phyloP scores from a whole-genome alignment of 1,284 basidiomycete species.

The Clitocybe nebularis region DNA sequence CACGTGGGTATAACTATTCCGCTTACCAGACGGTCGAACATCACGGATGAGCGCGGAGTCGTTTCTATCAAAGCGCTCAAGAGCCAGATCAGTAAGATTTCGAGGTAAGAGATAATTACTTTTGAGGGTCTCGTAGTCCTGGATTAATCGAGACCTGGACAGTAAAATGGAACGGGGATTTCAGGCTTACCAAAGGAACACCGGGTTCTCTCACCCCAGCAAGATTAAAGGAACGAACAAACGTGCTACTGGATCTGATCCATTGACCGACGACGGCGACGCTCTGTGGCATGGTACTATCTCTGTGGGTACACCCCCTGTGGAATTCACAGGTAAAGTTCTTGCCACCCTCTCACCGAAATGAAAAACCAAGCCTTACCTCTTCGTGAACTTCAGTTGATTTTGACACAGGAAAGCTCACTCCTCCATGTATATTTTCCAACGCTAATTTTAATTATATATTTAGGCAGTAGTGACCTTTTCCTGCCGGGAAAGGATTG shows the following conservation, averaged over 20 bases:
- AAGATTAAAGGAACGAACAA: constrained; percentile 13
- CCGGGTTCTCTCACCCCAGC: constrained; percentile 32
- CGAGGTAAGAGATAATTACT: constrained; percentile 11
- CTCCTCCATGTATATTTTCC: constrained; percentile 2
- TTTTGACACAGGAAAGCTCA: constrained; percentile 37
- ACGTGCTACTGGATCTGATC: constrained; percentile 22
- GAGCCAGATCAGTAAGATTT: constrained; percentile 17
- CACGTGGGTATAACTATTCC: no score
- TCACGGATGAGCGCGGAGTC: constrained; percentile 23
- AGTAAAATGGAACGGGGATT: constrained; percentile 36
- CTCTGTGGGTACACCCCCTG: constrained; percentile 37
- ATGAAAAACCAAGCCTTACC: background rate
- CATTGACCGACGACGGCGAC: constrained; percentile 28
- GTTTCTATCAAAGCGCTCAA: constrained; percentile 18
- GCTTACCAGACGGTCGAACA: background rate
- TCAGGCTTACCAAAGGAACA: constrained; percentile 34
- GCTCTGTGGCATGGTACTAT: constrained; percentile 34
- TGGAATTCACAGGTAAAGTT: constrained; percentile 24
- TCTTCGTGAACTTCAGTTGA: constrained; percentile 27
- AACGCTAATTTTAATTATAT: constrained; percentile 8
- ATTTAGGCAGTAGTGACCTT: constrained; percentile 32
- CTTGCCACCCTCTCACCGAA: background rate
- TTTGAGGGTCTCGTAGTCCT: background rate
- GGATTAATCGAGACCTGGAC: constrained; percentile 1
- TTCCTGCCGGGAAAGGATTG: constrained; percentile 39